These are phyloP conservation scores for Penicillium canescens DNA, from an alignment of 495 filamentous ascomycete species.

Conservation along the genomic window DNA sequence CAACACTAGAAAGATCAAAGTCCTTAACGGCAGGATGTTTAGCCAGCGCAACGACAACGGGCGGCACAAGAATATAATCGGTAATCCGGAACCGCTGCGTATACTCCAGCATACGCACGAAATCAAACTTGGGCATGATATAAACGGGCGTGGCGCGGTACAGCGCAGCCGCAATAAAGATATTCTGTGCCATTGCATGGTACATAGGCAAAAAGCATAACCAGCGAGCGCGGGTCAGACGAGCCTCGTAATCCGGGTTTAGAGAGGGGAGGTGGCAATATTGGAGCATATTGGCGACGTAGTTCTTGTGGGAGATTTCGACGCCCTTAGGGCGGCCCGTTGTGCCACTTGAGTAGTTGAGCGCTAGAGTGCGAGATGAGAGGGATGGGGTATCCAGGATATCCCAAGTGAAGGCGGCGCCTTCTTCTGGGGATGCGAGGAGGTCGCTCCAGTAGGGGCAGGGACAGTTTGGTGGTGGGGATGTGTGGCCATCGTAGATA, in stretches of 20 bases:
- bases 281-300: constrained; percentile 68
- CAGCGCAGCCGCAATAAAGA: constrained; percentile 45
- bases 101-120: constrained; percentile 65
- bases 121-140: constrained; percentile 74
- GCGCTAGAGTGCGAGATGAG: constrained; percentile 46
- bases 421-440: constrained; percentile 44
- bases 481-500: constrained; percentile 38
- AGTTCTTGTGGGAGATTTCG: constrained; percentile 72
- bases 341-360: constrained; percentile 78
- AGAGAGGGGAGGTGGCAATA: constrained; percentile 47
- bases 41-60: constrained; percentile 69
- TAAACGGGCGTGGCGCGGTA: constrained; percentile 54
- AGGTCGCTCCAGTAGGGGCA: constrained; percentile 53
- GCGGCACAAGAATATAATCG: constrained; percentile 60
- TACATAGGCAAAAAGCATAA: constrained; percentile 74
- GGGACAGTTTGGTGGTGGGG: constrained; percentile 24
- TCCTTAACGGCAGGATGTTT: constrained; percentile 65
- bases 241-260: constrained; percentile 45
- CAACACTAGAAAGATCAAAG: constrained; percentile 69
- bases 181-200: constrained; percentile 60
- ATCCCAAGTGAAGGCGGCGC: constrained; percentile 44
- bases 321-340: constrained; percentile 86
- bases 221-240: constrained; percentile 33
- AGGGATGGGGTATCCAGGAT: constrained; percentile 36
- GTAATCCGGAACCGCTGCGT: constrained; percentile 71